phyloP scores from a whole-genome alignment of 306 rosid species.

The Cercis canadensis region DNA sequence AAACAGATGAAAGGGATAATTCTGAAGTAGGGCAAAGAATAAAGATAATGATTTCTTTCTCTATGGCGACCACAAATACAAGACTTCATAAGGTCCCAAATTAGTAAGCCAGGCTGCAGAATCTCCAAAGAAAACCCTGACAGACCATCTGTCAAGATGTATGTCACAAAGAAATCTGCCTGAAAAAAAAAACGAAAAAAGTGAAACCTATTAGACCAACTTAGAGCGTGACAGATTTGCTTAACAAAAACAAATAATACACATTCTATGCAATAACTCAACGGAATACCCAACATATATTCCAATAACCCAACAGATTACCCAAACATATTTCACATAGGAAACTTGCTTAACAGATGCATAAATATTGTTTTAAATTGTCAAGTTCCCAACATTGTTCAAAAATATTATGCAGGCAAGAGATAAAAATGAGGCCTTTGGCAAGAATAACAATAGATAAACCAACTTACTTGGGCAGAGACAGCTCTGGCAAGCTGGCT shows the following conservation, averaged over 20 bases:
- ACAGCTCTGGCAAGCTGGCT: conserved; percentile 78
- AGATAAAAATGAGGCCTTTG: neutral
- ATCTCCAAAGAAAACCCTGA: conserved; percentile 90
- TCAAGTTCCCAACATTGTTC: conserved; percentile 2
- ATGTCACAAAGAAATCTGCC: conserved; percentile 96
- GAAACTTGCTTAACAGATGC: neutral
- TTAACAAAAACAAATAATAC: neutral
- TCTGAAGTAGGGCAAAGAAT: conserved; percentile 76
- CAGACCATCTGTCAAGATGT: conserved; percentile 83
- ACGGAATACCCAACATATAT: too few relatives aligned
- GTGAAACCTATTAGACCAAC: conserved; percentile 6
- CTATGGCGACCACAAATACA: conserved; percentile 43
- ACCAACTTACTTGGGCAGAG: conserved; percentile 74
- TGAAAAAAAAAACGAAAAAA: conserved; percentile 44
- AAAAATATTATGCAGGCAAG: neutral
- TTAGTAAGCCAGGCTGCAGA: conserved; percentile 84
- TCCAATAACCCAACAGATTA: neutral
- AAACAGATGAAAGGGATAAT: conserved; percentile 74
- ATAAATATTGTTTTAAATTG: neutral
- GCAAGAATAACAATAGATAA: conserved; percentile 29
- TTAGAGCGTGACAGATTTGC: neutral
- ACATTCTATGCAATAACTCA: neutral
- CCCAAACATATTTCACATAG: conserved; percentile 10
- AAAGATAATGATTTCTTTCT: conserved; percentile 68
- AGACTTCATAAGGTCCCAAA: conserved; percentile 65